Percentiles rank a stretch among this genome's conserved stretches.
phyloP scores from a whole-genome alignment of 148 eudicot genomes.

The Rhododendron kiyosumense region DNA sequence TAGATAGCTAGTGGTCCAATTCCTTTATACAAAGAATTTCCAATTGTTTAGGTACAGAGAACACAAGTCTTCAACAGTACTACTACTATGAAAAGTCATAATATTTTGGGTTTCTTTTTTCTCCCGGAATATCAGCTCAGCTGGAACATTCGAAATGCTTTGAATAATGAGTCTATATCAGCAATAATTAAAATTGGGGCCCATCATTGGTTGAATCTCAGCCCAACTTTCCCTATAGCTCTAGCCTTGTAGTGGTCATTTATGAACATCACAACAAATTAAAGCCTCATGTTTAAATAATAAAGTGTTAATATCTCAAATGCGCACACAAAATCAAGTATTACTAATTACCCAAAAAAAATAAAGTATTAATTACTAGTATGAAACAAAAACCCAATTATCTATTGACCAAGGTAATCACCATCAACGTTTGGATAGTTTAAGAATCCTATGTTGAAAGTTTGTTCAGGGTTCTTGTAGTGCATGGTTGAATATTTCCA shows the following conservation, averaged over 20 bases:
- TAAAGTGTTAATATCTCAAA: background rate
- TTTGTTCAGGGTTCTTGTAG: background rate
- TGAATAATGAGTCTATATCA: slow-evolving; percentile 20
- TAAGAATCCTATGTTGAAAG: background rate
- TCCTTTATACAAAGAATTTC: background rate
- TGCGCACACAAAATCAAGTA: background rate
- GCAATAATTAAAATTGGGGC: slow-evolving; percentile 17
- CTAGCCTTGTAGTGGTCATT: background rate
- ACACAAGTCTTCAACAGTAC: background rate
- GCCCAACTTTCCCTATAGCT: background rate
- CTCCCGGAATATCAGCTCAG: slow-evolving; percentile 9
- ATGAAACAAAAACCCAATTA: background rate
- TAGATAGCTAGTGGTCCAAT: background rate
- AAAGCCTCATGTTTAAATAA: background rate
- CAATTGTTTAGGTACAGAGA: background rate
- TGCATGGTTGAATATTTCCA: background rate
- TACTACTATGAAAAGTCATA: background rate
- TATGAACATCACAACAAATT: background rate
- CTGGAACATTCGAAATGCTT: slow-evolving; percentile 14
- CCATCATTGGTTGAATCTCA: slow-evolving; percentile 13
- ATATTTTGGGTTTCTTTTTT: background rate
- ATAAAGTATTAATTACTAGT: no score
- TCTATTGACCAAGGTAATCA: background rate
- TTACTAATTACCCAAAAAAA: no score
- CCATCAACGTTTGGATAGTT: background rate